A percentile compares a stretch with the other conserved stretches of the same genome.
These are phyloP conservation scores for Cyclotella cryptica DNA, from an alignment of 108 stramenopile species.

Conservation along the genomic window DNA sequence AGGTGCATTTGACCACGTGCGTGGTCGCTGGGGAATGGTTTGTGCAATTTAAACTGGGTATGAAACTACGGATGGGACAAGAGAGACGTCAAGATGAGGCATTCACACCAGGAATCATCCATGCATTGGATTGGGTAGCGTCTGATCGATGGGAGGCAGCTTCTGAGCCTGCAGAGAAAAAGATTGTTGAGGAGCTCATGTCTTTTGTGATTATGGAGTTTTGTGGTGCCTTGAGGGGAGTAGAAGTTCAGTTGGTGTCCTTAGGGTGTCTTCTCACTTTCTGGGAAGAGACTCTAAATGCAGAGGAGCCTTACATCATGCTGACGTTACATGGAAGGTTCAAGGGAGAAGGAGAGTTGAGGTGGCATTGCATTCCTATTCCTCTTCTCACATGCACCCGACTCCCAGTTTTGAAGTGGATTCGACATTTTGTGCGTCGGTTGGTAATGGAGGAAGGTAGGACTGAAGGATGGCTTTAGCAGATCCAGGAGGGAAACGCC, in stretches of 20 bases:
- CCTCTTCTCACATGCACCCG: neutral
- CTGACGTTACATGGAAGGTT: conserved; percentile 12
- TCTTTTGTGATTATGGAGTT: conserved; percentile 1
- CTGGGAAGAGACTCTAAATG: too few relatives aligned
- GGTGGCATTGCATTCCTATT: too few relatives aligned
- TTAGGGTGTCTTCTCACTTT: conserved; percentile 23
- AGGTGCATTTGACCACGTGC: neutral
- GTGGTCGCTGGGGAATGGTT: conserved; percentile 5
- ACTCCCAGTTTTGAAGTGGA: conserved; percentile 10
- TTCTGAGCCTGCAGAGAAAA: neutral
- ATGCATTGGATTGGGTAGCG: neutral
- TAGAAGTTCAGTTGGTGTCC: conserved; percentile 18
- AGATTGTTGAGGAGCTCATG: conserved; percentile 3
- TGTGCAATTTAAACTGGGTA: neutral
- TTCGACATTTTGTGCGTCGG: neutral
- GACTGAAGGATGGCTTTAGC: conserved; percentile 11
- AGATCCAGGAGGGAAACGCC: neutral
- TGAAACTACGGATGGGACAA: conserved; percentile 12
- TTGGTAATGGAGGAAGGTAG: neutral
- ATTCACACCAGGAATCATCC: neutral
- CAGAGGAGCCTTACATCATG: conserved; percentile 22
- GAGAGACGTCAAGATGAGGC: conserved; percentile 9
- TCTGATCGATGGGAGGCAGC: neutral
- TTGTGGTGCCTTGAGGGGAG: conserved; percentile 12
- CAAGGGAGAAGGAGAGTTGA: too few relatives aligned